These are phyloP conservation scores for Emericellopsis cladophorae DNA, from an alignment of 2,329 filamentous ascomycete species.

Conservation along the genomic window DNA sequence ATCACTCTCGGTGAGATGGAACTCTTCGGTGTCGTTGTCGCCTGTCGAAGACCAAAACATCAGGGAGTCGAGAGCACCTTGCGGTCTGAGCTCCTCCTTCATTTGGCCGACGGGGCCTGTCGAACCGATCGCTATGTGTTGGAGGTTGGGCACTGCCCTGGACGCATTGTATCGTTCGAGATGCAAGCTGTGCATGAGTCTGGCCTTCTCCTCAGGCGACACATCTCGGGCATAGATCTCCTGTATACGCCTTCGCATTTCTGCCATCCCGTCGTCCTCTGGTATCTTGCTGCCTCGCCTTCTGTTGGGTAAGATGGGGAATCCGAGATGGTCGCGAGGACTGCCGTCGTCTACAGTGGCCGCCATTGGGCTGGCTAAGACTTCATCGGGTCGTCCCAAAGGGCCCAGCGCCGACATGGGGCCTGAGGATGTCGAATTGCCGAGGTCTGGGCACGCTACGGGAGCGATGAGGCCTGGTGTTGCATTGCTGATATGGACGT, in stretches of 20 bases:
- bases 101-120: constrained; percentile 10
- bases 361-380: constrained; percentile 4
- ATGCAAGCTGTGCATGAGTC: constrained; percentile 57
- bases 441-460: not conserved
- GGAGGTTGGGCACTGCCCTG: constrained; percentile 6
- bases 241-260: constrained; percentile 54
- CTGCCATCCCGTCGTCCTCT: constrained; percentile 68
- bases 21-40: constrained; percentile 29
- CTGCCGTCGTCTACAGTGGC: constrained; percentile 9
- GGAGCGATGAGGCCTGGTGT: not conserved
- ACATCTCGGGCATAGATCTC: constrained; percentile 51
- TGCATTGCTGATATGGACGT: not conserved
- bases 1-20: constrained; percentile 46
- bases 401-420: not conserved
- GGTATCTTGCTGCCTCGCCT: constrained; percentile 34
- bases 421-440: not conserved
- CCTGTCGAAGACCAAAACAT: constrained; percentile 44
- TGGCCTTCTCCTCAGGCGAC: constrained; percentile 52
- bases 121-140: constrained; percentile 1
- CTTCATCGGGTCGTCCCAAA: constrained; percentile 13
- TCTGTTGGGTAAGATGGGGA: constrained; percentile 12
- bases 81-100: constrained; percentile 26
- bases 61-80: constrained; percentile 37
- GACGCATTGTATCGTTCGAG: constrained; percentile 51
- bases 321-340: constrained; percentile 18